These are phyloP conservation scores for Lactuca saligna DNA, from an alignment of 129 eudicot species.

Conservation along the genomic window DNA sequence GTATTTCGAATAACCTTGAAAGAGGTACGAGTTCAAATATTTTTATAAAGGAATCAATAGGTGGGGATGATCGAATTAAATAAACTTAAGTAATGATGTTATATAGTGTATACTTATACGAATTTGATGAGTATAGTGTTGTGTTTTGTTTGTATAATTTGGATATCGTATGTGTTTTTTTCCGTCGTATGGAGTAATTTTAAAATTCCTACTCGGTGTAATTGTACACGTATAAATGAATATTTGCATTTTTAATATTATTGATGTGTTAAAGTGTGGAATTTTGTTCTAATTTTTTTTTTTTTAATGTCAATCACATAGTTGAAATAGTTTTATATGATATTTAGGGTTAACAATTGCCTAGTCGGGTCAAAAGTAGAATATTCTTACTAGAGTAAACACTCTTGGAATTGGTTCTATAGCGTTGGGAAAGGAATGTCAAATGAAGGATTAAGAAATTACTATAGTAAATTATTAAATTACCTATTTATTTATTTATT, in stretches of 20 bases:
- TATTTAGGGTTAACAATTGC: not conserved
- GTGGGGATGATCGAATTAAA: not conserved
- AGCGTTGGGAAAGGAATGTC: no score
- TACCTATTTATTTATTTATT: no score
- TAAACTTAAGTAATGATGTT: constrained; percentile 4
- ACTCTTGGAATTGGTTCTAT: no score
- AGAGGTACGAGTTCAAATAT: constrained; percentile 14
- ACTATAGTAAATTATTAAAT: no score
- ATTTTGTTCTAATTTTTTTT: not conserved
- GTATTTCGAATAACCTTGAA: constrained; percentile 4
- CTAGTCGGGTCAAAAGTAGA: no score
- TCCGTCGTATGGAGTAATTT: constrained; percentile 18
- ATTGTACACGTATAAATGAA: constrained; percentile 1
- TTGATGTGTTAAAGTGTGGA: not conserved
- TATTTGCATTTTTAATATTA: not conserved
- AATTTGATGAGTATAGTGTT: constrained; percentile 26
- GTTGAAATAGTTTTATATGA: not conserved
- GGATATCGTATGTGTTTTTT: constrained; percentile 2
- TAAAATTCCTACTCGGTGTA: constrained; percentile 19
- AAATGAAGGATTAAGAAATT: no score
- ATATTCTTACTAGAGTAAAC: no score
- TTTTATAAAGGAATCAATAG: not conserved
- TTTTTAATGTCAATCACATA: not conserved
- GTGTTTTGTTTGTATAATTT: constrained; percentile 1
- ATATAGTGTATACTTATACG: constrained; percentile 18